Conservation (phyloP, 2,329 filamentous ascomycete genomes). For the Trichophyton verrucosum region DNA sequence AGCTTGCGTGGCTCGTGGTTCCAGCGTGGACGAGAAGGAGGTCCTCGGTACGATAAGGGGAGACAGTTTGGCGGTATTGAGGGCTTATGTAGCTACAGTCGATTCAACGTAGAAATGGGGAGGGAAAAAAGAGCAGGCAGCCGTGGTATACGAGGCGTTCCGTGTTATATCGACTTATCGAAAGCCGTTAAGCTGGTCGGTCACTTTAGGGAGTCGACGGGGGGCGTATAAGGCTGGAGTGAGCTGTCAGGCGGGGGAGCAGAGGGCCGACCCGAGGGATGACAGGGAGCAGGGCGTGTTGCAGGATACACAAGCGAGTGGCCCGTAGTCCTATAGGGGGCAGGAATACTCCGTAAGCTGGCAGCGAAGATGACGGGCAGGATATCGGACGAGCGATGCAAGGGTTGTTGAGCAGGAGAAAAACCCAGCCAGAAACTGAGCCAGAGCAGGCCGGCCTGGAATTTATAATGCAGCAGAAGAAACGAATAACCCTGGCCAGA, state of each 20-base stretch:
- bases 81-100: background rate
- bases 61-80: conserved; percentile 91
- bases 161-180: conserved; percentile 1
- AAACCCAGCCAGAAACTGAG: background rate
- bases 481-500: background rate
- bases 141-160: background rate
- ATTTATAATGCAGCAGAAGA: background rate
- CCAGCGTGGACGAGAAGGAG: conserved; percentile 76
- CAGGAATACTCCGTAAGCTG: background rate
- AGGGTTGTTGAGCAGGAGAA: background rate
- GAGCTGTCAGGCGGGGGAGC: background rate
- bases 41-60: conserved; percentile 78
- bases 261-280: background rate
- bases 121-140: background rate
- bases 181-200: background rate
- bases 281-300: background rate
- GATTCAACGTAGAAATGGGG: background rate
- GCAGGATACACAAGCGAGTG: background rate
- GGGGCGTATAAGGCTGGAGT: background rate
- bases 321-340: background rate
- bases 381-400: background rate
- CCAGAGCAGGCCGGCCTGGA: background rate
- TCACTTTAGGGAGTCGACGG: background rate
- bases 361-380: background rate
- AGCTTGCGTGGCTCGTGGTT: conserved; percentile 44